Evolutionary conservation across 441 rosid species (phyloP).

Genomic region (Rhodomyrtus psidioides): DNA sequence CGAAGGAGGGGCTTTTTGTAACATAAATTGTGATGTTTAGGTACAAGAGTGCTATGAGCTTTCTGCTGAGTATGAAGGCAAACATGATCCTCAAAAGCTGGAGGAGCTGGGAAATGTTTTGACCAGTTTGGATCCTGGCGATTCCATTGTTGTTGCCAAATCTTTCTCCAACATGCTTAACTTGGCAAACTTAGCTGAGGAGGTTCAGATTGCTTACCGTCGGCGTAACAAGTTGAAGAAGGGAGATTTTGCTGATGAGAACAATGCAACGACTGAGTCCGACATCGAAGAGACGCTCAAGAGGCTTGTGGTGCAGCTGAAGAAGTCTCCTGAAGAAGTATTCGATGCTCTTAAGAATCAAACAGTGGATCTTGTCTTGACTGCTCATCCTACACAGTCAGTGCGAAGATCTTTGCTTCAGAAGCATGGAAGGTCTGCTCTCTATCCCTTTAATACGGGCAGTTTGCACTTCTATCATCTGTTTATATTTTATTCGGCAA

Average conservation of each 20-base stretch:
- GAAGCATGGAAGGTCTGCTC: conserved; percentile 74
- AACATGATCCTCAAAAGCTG: conserved; percentile 57
- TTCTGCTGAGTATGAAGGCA: conserved; percentile 90
- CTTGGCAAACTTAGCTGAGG: conserved; percentile 92
- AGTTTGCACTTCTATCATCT: neutral
- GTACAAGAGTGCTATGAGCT: conserved; percentile 93
- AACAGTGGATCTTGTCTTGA: conserved; percentile 95
- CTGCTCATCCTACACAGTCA: conserved; percentile 98
- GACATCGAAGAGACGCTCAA: conserved; percentile 87
- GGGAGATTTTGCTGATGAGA: conserved; percentile 85
- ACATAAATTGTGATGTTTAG: conserved; percentile 10
- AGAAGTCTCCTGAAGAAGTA: conserved; percentile 85
- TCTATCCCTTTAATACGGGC: neutral
- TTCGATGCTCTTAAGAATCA: conserved; percentile 93
- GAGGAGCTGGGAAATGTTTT: conserved; percentile 81
- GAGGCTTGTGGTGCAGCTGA: conserved; percentile 65
- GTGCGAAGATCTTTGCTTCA: conserved; percentile 92
- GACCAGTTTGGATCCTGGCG: conserved; percentile 91
- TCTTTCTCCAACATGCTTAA: conserved; percentile 93
- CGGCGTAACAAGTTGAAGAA: conserved; percentile 74
- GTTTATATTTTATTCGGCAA: neutral
- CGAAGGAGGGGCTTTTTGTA: neutral
- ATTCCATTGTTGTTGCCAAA: conserved; percentile 81
- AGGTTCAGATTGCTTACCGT: conserved; percentile 83
- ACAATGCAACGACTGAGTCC: conserved; percentile 83